Evolutionary conservation across 2,329 filamentous ascomycete species (phyloP).

Genomic region (Torrubiella hemipterigena): DNA sequence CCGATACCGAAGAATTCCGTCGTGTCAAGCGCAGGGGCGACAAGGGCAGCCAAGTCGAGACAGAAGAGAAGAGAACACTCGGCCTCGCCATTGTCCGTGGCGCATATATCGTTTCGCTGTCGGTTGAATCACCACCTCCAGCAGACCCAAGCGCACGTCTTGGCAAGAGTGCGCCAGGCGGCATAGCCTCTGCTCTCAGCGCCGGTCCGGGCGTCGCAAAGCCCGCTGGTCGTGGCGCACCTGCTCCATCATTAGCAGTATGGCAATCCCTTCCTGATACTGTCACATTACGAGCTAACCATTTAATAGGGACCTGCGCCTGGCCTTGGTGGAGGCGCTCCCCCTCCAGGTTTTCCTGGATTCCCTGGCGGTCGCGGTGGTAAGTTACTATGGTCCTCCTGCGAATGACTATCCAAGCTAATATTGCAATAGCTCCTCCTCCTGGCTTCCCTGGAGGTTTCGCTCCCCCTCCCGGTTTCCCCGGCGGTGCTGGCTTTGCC

Average conservation of each 20-base stretch:
- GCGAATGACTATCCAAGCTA: no score
- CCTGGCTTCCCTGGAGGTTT: slow-evolving; percentile 39
- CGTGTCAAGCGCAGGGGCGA: slow-evolving; percentile 75
- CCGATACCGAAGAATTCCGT: slow-evolving; percentile 96
- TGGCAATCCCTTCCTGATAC: slow-evolving; percentile 12
- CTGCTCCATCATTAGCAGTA: slow-evolving; percentile 67
- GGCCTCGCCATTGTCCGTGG: slow-evolving; percentile 91
- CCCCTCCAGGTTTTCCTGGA: slow-evolving; percentile 48
- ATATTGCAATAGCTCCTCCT: slow-evolving; percentile 23
- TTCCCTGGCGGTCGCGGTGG: slow-evolving; percentile 43
- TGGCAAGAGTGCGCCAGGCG: slow-evolving; percentile 61
- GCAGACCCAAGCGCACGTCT: slow-evolving; percentile 85
- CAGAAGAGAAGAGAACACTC: slow-evolving; percentile 94
- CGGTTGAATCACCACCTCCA: slow-evolving; percentile 89
- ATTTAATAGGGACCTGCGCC: slow-evolving; percentile 58
- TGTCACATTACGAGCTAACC: slow-evolving; percentile 9
- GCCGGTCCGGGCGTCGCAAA: slow-evolving; percentile 83
- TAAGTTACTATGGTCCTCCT: slow-evolving; percentile 28
- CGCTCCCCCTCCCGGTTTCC: slow-evolving; percentile 31
- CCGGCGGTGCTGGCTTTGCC: slow-evolving; percentile 27
- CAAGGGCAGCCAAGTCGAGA: slow-evolving; percentile 67
- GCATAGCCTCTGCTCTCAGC: slow-evolving; percentile 57
- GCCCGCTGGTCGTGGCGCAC: slow-evolving; percentile 73
- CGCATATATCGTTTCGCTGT: slow-evolving; percentile 86
- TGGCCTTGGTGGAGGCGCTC: slow-evolving; percentile 64